phyloP scores from a whole-genome alignment of 768 basidiomycete genomes.

The Coprinopsis cinerea region DNA sequence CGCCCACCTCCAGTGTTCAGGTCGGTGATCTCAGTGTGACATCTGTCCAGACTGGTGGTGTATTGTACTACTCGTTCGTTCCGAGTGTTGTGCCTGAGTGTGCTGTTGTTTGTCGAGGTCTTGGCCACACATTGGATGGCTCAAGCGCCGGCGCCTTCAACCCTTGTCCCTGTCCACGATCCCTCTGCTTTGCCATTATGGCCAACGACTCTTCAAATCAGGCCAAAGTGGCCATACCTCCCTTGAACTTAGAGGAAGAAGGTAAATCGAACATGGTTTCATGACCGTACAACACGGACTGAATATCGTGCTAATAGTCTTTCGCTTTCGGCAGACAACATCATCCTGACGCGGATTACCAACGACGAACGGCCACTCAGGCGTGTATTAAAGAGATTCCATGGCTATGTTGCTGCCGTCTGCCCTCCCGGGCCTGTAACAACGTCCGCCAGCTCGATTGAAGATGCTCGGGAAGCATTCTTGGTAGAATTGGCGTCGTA shows the following conservation, averaged over 20 bases:
- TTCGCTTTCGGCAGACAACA: conserved; percentile 54
- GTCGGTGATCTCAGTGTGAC: too few relatives aligned
- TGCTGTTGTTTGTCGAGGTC: too few relatives aligned
- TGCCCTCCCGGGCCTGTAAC: conserved; percentile 28
- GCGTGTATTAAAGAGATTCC: conserved; percentile 77
- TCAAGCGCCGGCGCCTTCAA: too few relatives aligned
- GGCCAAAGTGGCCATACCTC: conserved; percentile 28
- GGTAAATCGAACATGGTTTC: conserved; percentile 27
- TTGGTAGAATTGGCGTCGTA: conserved; percentile 74
- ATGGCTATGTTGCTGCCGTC: conserved; percentile 59
- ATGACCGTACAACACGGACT: conserved; percentile 2
- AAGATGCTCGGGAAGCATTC: conserved; percentile 76
- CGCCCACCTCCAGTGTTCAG: too few relatives aligned
- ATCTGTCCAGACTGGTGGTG: too few relatives aligned
- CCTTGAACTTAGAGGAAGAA: conserved; percentile 59
- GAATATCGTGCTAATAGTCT: conserved; percentile 22
- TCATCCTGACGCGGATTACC: conserved; percentile 75
- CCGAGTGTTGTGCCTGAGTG: too few relatives aligned
- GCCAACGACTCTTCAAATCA: neutral
- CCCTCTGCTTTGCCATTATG: too few relatives aligned
- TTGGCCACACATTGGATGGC: too few relatives aligned
- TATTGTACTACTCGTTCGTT: too few relatives aligned
- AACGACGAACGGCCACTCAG: conserved; percentile 78
- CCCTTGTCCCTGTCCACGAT: too few relatives aligned
- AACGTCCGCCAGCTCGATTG: conserved; percentile 29